These are phyloP conservation scores for Mitragyna speciosa DNA, from an alignment of 257 asterid genomes.

Conservation along the genomic window DNA sequence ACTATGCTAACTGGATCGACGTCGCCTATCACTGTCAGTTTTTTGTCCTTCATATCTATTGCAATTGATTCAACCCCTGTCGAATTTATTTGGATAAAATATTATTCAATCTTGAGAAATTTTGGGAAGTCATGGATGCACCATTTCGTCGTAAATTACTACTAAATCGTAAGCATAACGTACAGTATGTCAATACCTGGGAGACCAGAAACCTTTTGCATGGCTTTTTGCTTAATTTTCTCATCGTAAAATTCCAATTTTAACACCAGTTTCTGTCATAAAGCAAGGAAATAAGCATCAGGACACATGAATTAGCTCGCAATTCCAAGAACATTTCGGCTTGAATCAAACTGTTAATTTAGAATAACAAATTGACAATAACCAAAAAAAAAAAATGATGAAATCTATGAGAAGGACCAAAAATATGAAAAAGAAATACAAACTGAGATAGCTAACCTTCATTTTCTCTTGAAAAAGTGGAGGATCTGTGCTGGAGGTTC, in stretches of 20 bases:
- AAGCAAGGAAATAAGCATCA: neutral
- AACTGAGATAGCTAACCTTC: conserved; percentile 11
- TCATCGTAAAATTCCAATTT: conserved; percentile 55
- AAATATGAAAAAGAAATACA: too few relatives aligned
- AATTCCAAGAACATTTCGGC: too few relatives aligned
- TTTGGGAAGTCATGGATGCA: neutral
- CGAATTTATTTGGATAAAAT: neutral
- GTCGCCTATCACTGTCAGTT: conserved; percentile 58
- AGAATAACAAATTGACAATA: too few relatives aligned
- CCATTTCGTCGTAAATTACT: neutral
- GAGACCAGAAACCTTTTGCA: conserved; percentile 57
- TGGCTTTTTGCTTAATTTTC: conserved; percentile 52
- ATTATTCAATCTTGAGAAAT: neutral
- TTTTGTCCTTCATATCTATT: conserved; percentile 55
- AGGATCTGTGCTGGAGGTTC: conserved; percentile 2
- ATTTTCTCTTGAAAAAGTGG: conserved; percentile 1
- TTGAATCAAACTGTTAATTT: neutral
- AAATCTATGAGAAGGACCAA: too few relatives aligned
- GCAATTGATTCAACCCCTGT: conserved; percentile 66
- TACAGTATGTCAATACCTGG: conserved; percentile 34
- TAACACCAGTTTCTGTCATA: conserved; percentile 52
- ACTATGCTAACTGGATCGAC: conserved; percentile 61
- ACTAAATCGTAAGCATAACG: neutral
- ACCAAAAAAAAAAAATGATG: too few relatives aligned
- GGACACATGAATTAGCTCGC: neutral